Conservation (phyloP, 1,139 yeast species). For the Hemisphaericaspora xylanilytica region DNA sequence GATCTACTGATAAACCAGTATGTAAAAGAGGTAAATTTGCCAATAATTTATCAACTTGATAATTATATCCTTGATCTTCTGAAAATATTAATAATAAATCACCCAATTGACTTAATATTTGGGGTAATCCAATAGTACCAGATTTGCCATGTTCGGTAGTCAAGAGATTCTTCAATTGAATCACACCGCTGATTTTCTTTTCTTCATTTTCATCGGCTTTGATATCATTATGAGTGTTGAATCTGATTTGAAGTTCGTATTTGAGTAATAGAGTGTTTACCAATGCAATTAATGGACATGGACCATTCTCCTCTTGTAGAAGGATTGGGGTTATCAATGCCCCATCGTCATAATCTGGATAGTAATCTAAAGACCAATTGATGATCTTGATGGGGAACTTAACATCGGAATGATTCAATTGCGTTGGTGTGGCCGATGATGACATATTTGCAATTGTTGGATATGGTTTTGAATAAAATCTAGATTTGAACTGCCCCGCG, state of each 20-base stretch:
- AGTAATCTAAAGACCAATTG: slow-evolving; percentile 22
- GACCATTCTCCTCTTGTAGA: slow-evolving; percentile 83
- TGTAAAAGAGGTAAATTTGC: slow-evolving; percentile 61
- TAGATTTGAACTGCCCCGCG: too few species aligned
- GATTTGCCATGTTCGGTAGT: slow-evolving; percentile 15
- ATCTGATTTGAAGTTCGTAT: neutral
- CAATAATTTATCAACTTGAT: slow-evolving; percentile 38
- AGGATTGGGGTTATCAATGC: slow-evolving; percentile 53
- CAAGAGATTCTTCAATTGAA: slow-evolving; percentile 27
- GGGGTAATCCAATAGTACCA: slow-evolving; percentile 27
- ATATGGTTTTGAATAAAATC: too few species aligned
- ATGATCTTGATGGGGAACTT: slow-evolving; percentile 24
- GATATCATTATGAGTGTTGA: neutral
- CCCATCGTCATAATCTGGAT: slow-evolving; percentile 18
- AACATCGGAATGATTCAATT: slow-evolving; percentile 7
- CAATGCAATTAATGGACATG: slow-evolving; percentile 85
- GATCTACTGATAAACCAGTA: slow-evolving; percentile 73
- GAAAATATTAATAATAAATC: slow-evolving; percentile 34
- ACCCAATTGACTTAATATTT: slow-evolving; percentile 46
- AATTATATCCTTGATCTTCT: slow-evolving; percentile 13
- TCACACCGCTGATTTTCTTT: slow-evolving; percentile 14
- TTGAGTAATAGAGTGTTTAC: slow-evolving; percentile 48
- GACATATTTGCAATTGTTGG: too few species aligned
- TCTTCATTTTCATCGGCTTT: neutral
- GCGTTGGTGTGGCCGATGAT: neutral